A percentile compares a stretch with the other conserved stretches of the same genome.
Conservation (phyloP, 2,329 filamentous ascomycete species). For the Ophiostoma sp. region DNA sequence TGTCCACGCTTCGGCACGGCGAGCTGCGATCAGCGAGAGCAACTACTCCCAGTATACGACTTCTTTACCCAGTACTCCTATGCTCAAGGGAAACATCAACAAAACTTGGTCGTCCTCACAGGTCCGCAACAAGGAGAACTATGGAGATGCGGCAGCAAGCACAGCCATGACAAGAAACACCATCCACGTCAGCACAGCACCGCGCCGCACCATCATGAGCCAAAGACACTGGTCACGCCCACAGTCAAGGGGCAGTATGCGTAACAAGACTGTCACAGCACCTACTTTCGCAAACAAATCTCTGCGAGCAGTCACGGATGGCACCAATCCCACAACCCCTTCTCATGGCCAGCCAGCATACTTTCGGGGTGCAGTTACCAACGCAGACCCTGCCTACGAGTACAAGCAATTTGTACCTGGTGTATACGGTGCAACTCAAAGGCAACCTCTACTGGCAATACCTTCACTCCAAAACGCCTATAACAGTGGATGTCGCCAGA, state of each 20-base stretch:
- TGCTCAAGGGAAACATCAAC: constrained; percentile 19
- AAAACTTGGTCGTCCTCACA: constrained; percentile 23
- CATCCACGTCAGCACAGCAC: constrained; percentile 1
- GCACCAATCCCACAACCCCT: not conserved
- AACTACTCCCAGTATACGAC: constrained; percentile 20
- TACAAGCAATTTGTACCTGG: not conserved
- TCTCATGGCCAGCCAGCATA: not conserved
- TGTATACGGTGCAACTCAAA: not conserved
- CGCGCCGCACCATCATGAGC: constrained; percentile 12
- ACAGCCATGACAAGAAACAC: constrained; percentile 3
- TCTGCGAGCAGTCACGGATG: not conserved
- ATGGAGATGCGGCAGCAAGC: not conserved
- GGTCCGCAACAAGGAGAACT: constrained; percentile 27
- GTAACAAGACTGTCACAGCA: not conserved
- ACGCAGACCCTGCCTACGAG: not conserved
- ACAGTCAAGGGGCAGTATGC: not conserved
- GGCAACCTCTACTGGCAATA: not conserved
- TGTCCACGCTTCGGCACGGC: not conserved
- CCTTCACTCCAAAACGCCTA: not conserved
- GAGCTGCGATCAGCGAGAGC: constrained; percentile 22
- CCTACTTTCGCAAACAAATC: not conserved
- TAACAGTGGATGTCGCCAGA: not conserved
- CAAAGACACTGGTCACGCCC: constrained; percentile 21
- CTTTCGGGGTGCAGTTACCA: not conserved
- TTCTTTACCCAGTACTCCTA: constrained; percentile 10